A percentile compares a stretch with the other conserved stretches of the same genome.
These are phyloP conservation scores for Blepharisma japonicum DNA, from an alignment of 73 alveolate species.

Conservation along the genomic window DNA sequence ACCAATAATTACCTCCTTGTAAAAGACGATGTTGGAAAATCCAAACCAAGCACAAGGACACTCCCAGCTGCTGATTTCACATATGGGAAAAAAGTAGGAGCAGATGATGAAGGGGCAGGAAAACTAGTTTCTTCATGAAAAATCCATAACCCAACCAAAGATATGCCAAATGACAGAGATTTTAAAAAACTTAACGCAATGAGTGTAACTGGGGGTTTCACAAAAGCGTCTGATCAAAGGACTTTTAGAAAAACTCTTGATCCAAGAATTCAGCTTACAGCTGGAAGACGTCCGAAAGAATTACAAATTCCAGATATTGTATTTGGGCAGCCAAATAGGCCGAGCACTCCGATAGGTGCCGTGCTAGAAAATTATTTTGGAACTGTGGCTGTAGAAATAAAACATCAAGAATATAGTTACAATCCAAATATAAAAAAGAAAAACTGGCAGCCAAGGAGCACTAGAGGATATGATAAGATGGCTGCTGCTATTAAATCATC, in stretches of 20 bases:
- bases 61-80: slow-evolving; percentile 73
- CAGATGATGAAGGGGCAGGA: slow-evolving; percentile 79
- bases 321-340: slow-evolving; percentile 8
- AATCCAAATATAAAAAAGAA: not conserved
- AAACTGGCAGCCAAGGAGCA: not conserved
- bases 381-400: slow-evolving; percentile 18
- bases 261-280: not conserved
- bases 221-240: slow-evolving; percentile 6
- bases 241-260: not conserved
- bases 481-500: not conserved
- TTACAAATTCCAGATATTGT: not conserved
- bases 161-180: not conserved
- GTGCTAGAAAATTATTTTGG: slow-evolving; percentile 1
- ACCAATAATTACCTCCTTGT: slow-evolving; percentile 63
- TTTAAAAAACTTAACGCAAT: slow-evolving; percentile 15
- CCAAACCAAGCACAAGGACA: slow-evolving; percentile 68
- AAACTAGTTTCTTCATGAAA: slow-evolving; percentile 42
- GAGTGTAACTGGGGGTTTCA: not conserved
- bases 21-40: slow-evolving; percentile 83
- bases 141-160: slow-evolving; percentile 21
- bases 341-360: slow-evolving; percentile 17
- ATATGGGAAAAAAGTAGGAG: slow-evolving; percentile 69
- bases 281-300: not conserved
- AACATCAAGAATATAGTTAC: not conserved
- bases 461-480: not conserved